A percentile compares a stretch with the other conserved stretches of the same genome.
Evolutionary conservation across 257 asterid species (phyloP).

Genomic region (Lycium barbarum): DNA sequence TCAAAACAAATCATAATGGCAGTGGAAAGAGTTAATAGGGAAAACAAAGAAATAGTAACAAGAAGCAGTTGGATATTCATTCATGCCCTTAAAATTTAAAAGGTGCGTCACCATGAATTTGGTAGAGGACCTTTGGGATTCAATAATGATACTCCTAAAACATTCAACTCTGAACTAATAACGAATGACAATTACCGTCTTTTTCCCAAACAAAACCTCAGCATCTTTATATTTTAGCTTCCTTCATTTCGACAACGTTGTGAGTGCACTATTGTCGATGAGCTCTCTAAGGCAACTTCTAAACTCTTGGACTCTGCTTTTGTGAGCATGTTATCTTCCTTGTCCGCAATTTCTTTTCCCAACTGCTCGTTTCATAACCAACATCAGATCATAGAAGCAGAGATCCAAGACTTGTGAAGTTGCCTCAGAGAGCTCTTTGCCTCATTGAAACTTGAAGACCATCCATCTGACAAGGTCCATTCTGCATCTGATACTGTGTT

Average conservation of each 20-base stretch:
- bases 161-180: background rate
- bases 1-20: background rate
- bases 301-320: background rate
- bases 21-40: background rate
- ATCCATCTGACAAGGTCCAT: too few relatives aligned
- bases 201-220: background rate
- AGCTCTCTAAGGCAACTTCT: background rate
- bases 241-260: background rate
- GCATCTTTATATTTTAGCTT: background rate
- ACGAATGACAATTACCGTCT: background rate
- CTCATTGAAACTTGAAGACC: too few relatives aligned
- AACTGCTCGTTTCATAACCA: background rate
- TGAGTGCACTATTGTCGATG: background rate
- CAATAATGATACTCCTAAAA: background rate
- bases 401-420: too few relatives aligned
- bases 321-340: background rate
- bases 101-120: background rate
- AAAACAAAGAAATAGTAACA: background rate
- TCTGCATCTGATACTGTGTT: too few relatives aligned
- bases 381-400: background rate
- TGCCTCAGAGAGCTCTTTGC: too few relatives aligned
- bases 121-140: background rate
- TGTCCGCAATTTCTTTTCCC: background rate
- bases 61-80: background rate
- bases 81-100: background rate